Evolutionary conservation across 2,329 filamentous ascomycete species (phyloP).

Genomic region (Thelonectria olida): DNA sequence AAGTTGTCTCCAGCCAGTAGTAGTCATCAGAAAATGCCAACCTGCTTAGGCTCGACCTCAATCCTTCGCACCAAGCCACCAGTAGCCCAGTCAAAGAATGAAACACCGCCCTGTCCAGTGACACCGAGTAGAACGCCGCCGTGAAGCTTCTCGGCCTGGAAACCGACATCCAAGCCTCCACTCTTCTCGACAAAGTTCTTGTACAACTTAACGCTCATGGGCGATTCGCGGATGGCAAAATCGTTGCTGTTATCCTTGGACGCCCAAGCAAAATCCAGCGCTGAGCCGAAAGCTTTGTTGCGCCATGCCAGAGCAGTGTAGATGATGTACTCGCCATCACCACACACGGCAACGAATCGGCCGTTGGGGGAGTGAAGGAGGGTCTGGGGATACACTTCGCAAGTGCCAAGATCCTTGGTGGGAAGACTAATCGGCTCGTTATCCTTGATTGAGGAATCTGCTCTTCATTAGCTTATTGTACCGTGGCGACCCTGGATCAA

Average conservation of each 20-base stretch:
- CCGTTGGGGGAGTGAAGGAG: constrained; percentile 96
- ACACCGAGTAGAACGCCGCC: constrained; percentile 93
- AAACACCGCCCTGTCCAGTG: constrained; percentile 92
- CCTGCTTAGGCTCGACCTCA: constrained; percentile 74
- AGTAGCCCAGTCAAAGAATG: constrained; percentile 95
- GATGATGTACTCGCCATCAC: constrained; percentile 98
- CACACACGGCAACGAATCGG: constrained; percentile 81
- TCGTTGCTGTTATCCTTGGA: constrained; percentile 98
- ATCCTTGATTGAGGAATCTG: constrained; percentile 85
- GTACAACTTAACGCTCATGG: constrained; percentile 95
- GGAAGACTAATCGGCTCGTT: constrained; percentile 86
- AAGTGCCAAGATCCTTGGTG: constrained; percentile 94
- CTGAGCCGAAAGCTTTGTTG: constrained; percentile 96
- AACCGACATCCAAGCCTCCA: constrained; percentile 91
- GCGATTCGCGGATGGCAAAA: constrained; percentile 94
- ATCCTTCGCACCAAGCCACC: constrained; percentile 91
- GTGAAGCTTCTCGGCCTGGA: constrained; percentile 90
- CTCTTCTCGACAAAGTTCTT: constrained; percentile 96
- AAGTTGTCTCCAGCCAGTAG: background rate
- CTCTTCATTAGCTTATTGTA: constrained; percentile 41
- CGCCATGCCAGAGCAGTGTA: constrained; percentile 96
- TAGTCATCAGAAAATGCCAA: constrained; percentile 25
- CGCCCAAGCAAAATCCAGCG: constrained; percentile 96
- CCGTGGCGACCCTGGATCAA: background rate
- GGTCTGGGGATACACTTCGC: constrained; percentile 96